A percentile compares a stretch with the other conserved stretches of the same genome.
phyloP scores from a whole-genome alignment of 345 rosid species.

The Excoecaria agallocha region DNA sequence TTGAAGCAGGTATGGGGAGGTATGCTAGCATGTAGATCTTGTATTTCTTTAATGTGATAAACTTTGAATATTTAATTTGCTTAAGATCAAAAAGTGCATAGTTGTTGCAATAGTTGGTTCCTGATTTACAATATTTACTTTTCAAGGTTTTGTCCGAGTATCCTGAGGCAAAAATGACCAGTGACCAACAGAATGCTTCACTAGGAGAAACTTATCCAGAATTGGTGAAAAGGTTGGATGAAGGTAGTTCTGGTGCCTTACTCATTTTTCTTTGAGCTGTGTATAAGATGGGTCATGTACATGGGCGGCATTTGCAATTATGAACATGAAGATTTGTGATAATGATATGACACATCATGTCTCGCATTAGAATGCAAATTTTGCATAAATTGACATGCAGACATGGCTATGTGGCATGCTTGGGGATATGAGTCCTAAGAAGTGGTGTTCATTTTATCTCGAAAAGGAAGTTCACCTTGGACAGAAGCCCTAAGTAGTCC shows the following conservation, averaged over 20 bases:
- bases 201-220: slow-evolving; percentile 64
- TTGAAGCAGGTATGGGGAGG: slow-evolving; percentile 98
- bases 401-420: neutral
- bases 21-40: slow-evolving; percentile 40
- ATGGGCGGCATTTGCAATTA: neutral
- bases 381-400: neutral
- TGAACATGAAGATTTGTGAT: neutral
- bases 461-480: neutral
- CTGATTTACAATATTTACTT: slow-evolving; percentile 14
- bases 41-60: slow-evolving; percentile 10
- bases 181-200: slow-evolving; percentile 59
- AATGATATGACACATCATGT: neutral
- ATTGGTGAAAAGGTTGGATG: slow-evolving; percentile 62
- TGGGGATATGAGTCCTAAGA: neutral
- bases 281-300: neutral
- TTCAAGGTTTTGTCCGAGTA: slow-evolving; percentile 77
- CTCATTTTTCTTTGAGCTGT: slow-evolving; percentile 1
- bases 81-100: slow-evolving; percentile 6
- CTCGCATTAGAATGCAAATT: neutral
- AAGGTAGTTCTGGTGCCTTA: slow-evolving; percentile 48
- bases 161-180: slow-evolving; percentile 68
- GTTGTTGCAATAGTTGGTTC: slow-evolving; percentile 2
- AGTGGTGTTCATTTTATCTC: neutral
- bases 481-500: neutral
- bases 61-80: neutral